phyloP scores from a whole-genome alignment of 768 basidiomycete genomes.

The Trametes cubensis region DNA sequence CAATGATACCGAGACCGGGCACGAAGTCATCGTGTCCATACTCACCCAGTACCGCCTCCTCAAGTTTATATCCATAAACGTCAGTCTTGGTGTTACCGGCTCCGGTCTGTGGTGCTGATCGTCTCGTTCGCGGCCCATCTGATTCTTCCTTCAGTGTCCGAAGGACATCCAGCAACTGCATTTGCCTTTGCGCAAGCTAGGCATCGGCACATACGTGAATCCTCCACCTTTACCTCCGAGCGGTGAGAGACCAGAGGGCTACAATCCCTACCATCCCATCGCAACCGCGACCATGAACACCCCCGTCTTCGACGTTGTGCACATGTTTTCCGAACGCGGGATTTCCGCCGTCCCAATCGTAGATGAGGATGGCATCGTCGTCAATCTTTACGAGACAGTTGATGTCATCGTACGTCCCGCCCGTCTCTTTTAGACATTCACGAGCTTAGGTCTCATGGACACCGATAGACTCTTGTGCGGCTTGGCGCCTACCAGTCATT shows the following conservation, averaged over 20 bases:
- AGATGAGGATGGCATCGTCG: slow-evolving; percentile 87
- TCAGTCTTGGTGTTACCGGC: slow-evolving; percentile 41
- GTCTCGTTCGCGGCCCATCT: neutral
- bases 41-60: slow-evolving; percentile 97
- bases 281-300: slow-evolving; percentile 90
- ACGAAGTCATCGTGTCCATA: slow-evolving; percentile 94
- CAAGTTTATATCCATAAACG: slow-evolving; percentile 98
- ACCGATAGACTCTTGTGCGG: slow-evolving; percentile 82
- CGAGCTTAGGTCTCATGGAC: no score
- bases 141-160: slow-evolving; percentile 59
- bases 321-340: slow-evolving; percentile 95
- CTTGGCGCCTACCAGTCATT: slow-evolving; percentile 95
- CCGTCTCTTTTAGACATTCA: no score
- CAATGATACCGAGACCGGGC: slow-evolving; percentile 88
- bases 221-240: slow-evolving; percentile 44
- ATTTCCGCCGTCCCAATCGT: slow-evolving; percentile 98
- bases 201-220: slow-evolving; percentile 88
- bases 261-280: slow-evolving; percentile 85
- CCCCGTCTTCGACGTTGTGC: slow-evolving; percentile 96
- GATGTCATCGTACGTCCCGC: slow-evolving; percentile 85
- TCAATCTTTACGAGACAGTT: slow-evolving; percentile 97
- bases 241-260: slow-evolving; percentile 50
- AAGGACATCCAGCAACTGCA: slow-evolving; percentile 83
- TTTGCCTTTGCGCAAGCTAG: slow-evolving; percentile 78
- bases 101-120: slow-evolving; percentile 6